Percentiles rank a stretch among this genome's conserved stretches.
These are phyloP conservation scores for Candida sakaeoensis DNA, from an alignment of 805 yeast genomes.

Conservation along the genomic window DNA sequence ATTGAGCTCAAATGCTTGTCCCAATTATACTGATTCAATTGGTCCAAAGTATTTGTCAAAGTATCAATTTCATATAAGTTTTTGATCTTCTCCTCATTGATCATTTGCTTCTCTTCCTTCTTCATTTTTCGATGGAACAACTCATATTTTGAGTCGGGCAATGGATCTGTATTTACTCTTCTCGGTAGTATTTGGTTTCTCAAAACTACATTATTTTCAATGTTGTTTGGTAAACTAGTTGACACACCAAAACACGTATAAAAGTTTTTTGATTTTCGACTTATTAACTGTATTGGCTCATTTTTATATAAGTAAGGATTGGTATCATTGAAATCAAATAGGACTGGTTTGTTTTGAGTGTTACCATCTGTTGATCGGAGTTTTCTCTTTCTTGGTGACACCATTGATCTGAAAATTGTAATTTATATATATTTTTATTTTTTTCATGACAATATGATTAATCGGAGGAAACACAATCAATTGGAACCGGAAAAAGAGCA, in stretches of 20 bases:
- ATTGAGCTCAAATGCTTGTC: constrained; percentile 39
- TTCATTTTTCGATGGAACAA: constrained; percentile 57
- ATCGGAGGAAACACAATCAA: neutral
- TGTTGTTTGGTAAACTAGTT: neutral
- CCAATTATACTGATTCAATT: constrained; percentile 47
- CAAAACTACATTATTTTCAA: neutral
- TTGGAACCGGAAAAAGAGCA: neutral
- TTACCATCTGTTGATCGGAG: constrained; percentile 28
- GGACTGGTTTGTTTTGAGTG: constrained; percentile 12
- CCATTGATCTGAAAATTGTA: constrained; percentile 4
- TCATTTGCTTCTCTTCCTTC: constrained; percentile 61
- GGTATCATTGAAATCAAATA: constrained; percentile 33
- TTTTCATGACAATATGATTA: neutral
- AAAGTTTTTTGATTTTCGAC: constrained; percentile 1
- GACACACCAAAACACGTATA: constrained; percentile 2
- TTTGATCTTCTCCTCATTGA: constrained; percentile 49
- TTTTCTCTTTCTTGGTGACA: constrained; percentile 13
- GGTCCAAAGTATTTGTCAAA: constrained; percentile 40
- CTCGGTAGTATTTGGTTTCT: constrained; percentile 16
- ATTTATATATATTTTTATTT: neutral
- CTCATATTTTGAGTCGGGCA: constrained; percentile 42
- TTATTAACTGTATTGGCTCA: constrained; percentile 15
- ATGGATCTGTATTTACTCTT: constrained; percentile 30
- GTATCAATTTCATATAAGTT: constrained; percentile 56
- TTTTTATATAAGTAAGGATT: constrained; percentile 22